Evolutionary conservation across 2,329 filamentous ascomycete genomes (phyloP).

Genomic region (Trichoderma guizhouense): DNA sequence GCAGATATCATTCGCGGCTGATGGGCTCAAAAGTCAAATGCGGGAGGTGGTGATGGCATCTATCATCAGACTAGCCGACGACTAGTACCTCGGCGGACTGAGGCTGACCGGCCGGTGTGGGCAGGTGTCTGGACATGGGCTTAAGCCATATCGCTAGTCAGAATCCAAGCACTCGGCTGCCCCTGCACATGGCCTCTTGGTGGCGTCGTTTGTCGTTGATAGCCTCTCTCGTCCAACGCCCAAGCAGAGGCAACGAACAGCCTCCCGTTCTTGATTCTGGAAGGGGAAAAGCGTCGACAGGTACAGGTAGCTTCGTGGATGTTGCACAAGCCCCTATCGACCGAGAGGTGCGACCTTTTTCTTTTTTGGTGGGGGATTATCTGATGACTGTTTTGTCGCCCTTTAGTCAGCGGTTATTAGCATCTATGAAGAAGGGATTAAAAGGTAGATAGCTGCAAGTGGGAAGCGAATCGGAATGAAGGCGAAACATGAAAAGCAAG

Average conservation of each 20-base stretch:
- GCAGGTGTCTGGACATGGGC: conserved; percentile 3
- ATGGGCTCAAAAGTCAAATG: conserved; percentile 7
- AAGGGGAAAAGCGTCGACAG: conserved; percentile 5
- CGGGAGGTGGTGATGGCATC: neutral
- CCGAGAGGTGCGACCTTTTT: neutral
- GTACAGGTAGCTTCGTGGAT: conserved; percentile 8
- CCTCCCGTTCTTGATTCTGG: conserved; percentile 9
- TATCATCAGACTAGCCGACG: neutral
- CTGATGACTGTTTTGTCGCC: neutral
- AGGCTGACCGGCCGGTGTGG: conserved; percentile 15
- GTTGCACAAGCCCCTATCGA: neutral
- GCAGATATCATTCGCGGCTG: conserved; percentile 7
- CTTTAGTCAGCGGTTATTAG: neutral
- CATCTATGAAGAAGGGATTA: neutral
- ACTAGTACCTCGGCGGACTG: conserved; percentile 11
- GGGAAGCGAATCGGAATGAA: conserved; percentile 7
- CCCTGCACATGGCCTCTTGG: conserved; percentile 11
- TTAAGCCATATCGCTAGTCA: neutral
- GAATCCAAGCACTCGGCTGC: neutral
- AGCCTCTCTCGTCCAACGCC: neutral
- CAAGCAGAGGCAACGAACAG: neutral
- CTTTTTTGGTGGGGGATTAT: neutral
- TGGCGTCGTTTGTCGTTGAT: conserved; percentile 3
- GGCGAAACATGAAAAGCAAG: neutral
- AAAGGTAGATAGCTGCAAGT: neutral